Conservation (phyloP, 2,329 filamentous ascomycete species). For the Macroventuria anomochaeta region DNA sequence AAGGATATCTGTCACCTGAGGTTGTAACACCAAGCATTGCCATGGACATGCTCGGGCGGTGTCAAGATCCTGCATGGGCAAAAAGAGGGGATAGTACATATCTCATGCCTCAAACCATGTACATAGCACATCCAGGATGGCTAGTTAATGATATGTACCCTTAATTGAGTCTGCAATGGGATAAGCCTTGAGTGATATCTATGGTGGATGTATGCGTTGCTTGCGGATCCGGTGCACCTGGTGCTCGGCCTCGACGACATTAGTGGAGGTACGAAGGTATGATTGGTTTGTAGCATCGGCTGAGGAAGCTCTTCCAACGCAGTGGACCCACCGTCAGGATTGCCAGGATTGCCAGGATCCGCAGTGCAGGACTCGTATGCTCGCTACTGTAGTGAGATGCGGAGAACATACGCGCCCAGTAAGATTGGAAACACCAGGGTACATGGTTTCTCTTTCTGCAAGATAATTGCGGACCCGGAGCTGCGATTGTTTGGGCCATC, state of each 20-base stretch:
- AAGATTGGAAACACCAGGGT: conserved; percentile 16
- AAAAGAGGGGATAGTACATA: conserved; percentile 35
- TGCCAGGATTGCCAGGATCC: conserved; percentile 29
- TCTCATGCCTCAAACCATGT: conserved; percentile 19
- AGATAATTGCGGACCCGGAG: conserved; percentile 37
- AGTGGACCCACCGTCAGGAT: conserved; percentile 28
- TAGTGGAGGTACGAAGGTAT: conserved; percentile 18
- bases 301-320: conserved; percentile 25
- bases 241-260: conserved; percentile 10
- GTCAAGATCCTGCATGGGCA: conserved; percentile 27
- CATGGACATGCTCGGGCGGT: conserved; percentile 22
- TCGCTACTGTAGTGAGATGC: conserved; percentile 26
- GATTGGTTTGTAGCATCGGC: conserved; percentile 31
- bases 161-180: conserved; percentile 18
- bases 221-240: conserved; percentile 41
- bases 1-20: conserved; percentile 34
- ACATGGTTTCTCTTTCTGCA: conserved; percentile 22
- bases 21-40: conserved; percentile 20
- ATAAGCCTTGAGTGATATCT: conserved; percentile 16
- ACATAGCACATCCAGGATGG: conserved; percentile 13
- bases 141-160: conserved; percentile 17
- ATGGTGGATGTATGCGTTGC: conserved; percentile 17
- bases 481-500: conserved; percentile 6
- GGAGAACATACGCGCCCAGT: conserved; percentile 31
- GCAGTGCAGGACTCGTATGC: conserved; percentile 25